These are phyloP conservation scores for Phytophthora multivora DNA, from an alignment of 352 stramenopile species.

Conservation along the genomic window DNA sequence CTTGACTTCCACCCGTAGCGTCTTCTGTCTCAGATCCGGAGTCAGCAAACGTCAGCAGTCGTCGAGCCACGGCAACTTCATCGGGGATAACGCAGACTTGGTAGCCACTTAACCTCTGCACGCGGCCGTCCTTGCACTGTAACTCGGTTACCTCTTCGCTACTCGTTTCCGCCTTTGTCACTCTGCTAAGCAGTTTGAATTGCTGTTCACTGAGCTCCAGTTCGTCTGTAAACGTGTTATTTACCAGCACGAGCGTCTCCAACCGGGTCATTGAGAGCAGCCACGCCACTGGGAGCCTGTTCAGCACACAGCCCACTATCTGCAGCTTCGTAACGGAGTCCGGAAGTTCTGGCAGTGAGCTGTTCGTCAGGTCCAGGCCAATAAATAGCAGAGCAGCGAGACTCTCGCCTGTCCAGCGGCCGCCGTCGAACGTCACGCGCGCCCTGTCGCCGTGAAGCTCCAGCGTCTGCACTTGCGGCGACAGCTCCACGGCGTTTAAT, in stretches of 20 bases:
- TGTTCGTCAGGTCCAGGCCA: slow-evolving; percentile 36
- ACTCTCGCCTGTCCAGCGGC: slow-evolving; percentile 19
- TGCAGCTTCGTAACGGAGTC: slow-evolving; percentile 24
- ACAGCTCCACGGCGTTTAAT: slow-evolving; percentile 9
- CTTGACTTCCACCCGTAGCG: slow-evolving; percentile 7
- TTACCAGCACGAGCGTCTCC: slow-evolving; percentile 23
- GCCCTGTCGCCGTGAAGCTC: slow-evolving; percentile 20
- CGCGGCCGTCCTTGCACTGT: slow-evolving; percentile 9
- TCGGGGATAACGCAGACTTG: slow-evolving; percentile 29
- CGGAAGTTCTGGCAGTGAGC: slow-evolving; percentile 28
- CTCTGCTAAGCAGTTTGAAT: slow-evolving; percentile 17
- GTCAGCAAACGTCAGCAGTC: slow-evolving; percentile 5
- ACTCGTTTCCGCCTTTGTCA: neutral
- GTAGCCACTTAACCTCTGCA: slow-evolving; percentile 15
- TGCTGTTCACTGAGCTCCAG: slow-evolving; percentile 25
- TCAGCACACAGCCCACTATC: slow-evolving; percentile 32
- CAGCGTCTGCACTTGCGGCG: slow-evolving; percentile 15
- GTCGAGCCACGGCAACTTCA: slow-evolving; percentile 12
- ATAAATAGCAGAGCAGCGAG: slow-evolving; percentile 36
- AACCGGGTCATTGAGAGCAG: slow-evolving; percentile 23
- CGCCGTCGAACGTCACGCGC: slow-evolving; percentile 24
- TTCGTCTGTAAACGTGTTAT: slow-evolving; percentile 15
- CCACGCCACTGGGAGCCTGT: slow-evolving; percentile 15
- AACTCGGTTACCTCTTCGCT: neutral
- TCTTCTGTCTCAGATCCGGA: slow-evolving; percentile 5